These are phyloP conservation scores for Ganoderma lingzhi DNA, from an alignment of 1,284 basidiomycete genomes.

Conservation along the genomic window DNA sequence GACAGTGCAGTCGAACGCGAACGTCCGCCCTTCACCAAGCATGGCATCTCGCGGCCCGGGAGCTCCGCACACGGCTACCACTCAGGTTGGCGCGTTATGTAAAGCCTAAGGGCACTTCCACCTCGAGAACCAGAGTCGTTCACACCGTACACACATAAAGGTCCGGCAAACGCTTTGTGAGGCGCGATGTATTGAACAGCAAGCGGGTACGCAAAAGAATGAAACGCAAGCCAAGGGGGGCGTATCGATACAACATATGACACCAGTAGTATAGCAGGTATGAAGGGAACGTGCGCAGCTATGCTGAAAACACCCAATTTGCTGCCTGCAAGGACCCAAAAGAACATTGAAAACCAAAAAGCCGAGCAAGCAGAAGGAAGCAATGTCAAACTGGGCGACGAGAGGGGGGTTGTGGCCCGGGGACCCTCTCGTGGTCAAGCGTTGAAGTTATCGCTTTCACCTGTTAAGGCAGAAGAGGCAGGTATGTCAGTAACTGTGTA, in stretches of 20 bases:
- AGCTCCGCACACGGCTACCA: background rate
- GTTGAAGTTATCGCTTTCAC: constrained; percentile 18
- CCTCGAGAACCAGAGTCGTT: background rate
- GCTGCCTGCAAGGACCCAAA: constrained; percentile 25
- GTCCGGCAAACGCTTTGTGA: background rate
- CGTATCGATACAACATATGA: constrained; percentile 30
- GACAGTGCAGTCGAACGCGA: too few species aligned
- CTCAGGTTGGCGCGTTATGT: background rate
- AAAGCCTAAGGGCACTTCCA: too few species aligned
- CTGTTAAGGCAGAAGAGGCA: constrained; percentile 11
- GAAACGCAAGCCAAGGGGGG: constrained; percentile 10
- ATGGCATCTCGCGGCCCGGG: background rate
- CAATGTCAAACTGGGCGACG: constrained; percentile 3
- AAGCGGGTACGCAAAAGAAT: constrained; percentile 24
- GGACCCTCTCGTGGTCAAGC: constrained; percentile 25
- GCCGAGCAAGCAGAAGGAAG: background rate
- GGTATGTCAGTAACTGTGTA: constrained; percentile 13
- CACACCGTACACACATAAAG: background rate
- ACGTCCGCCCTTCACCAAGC: too few species aligned
- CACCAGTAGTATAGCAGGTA: constrained; percentile 16
- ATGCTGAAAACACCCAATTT: constrained; percentile 23
- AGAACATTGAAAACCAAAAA: constrained; percentile 10
- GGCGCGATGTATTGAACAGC: constrained; percentile 16
- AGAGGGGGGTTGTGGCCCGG: constrained; percentile 19
- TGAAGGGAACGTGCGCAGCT: background rate